These are phyloP conservation scores for Phytomonas sp. DNA, from an alignment of 208 protist species.

Conservation along the genomic window DNA sequence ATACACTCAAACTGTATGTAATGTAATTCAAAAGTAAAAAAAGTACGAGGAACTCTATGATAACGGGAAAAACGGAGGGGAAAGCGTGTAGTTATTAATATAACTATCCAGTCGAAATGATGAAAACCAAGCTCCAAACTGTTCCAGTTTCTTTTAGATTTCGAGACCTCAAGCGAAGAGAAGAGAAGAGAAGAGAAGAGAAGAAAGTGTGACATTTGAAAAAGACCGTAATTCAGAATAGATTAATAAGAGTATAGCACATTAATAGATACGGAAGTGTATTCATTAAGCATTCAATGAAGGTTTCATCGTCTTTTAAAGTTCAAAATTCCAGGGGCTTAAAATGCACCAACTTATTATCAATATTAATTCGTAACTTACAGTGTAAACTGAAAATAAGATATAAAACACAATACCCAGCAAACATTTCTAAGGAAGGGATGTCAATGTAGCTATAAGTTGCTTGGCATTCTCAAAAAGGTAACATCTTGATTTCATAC, in stretches of 20 bases:
- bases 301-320: neutral
- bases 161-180: neutral
- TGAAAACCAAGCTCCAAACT: neutral
- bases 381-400: neutral
- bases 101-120: neutral
- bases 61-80: neutral
- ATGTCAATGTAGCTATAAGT: neutral
- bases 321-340: neutral
- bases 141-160: neutral
- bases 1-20: slow-evolving; percentile 1
- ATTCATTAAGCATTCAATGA: neutral
- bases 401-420: neutral
- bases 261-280: neutral
- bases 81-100: neutral
- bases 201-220: neutral
- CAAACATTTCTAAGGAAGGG: neutral
- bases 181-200: too few relatives aligned
- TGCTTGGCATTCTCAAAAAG: neutral
- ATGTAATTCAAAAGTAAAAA: neutral
- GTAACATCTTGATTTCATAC: neutral
- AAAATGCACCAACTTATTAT: neutral
- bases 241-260: neutral
- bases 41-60: slow-evolving; percentile 2
- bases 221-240: neutral
- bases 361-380: neutral